A percentile compares a stretch with the other conserved stretches of the same genome.
phyloP scores from a whole-genome alignment of 208 protist genomes.

The Leishmania mexicana region DNA sequence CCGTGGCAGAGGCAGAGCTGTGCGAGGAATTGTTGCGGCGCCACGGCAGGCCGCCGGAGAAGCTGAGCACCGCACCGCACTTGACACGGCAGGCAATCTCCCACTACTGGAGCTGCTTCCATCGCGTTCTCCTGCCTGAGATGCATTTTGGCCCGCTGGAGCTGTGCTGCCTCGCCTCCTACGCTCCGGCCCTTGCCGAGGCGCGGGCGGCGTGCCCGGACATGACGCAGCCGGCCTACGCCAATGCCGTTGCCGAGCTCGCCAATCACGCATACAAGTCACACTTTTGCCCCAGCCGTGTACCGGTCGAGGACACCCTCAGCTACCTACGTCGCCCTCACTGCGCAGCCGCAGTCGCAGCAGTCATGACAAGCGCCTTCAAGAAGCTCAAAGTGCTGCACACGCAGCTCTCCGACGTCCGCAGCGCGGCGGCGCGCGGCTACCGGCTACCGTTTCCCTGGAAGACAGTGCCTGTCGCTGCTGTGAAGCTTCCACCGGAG shows the following conservation, averaged over 20 bases:
- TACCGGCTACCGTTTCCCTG: constrained; percentile 1
- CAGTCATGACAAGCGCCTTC: constrained; percentile 20
- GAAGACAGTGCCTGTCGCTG: not conserved
- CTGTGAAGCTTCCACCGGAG: not conserved
- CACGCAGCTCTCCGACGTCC: constrained; percentile 7
- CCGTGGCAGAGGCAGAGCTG: constrained; percentile 66
- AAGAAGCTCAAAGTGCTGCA: constrained; percentile 30
- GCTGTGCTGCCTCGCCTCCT: constrained; percentile 72
- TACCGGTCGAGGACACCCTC: constrained; percentile 32
- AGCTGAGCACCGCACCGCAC: constrained; percentile 50
- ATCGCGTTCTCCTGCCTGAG: constrained; percentile 53
- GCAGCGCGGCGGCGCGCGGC: not conserved
- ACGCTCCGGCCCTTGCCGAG: constrained; percentile 48
- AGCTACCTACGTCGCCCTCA: constrained; percentile 16
- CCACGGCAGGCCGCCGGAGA: constrained; percentile 36
- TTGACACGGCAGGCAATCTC: constrained; percentile 40
- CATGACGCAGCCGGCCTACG: constrained; percentile 4
- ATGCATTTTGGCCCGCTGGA: constrained; percentile 59
- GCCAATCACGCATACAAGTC: constrained; percentile 22
- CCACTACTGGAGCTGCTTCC: constrained; percentile 72
- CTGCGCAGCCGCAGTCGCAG: constrained; percentile 20
- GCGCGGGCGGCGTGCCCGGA: constrained; percentile 18
- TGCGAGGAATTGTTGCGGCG: constrained; percentile 30
- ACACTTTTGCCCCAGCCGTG: constrained; percentile 25
- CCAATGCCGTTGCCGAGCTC: constrained; percentile 15